Base-by-base conservation (phyloP, 305 asterid genomes). In the Fraxinus ornus region DNA sequence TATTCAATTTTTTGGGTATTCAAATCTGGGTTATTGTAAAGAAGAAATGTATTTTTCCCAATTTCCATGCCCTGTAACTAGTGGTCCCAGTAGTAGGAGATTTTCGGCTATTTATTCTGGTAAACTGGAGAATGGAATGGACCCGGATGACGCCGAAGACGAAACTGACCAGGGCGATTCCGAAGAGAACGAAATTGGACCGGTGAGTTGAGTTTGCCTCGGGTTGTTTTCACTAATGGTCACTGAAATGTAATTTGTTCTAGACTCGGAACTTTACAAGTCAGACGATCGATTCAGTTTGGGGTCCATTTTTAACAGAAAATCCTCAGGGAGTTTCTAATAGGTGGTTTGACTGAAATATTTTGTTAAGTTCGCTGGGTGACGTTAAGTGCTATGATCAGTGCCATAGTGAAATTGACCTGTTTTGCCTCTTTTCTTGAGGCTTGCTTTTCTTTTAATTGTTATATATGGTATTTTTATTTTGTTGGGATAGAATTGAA, bases 121-220 rank as follows among this genome's bases (percentile, higher is more conserved):
- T 83, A 90, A 85, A 79, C 84, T 85, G 83, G 91, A 85, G 70
- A 92, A 85, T n/a, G 88, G 85, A 6, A 84, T 78, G 79, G 91
- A 84, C 88, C 92, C 92, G 19, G 92, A 90, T 70, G 90, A 89
- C 60, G 64, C 89, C n/a, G 90, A 87, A n/a, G 92, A 90, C 72
- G 90, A 79, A 35, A 60, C 24, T 74, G 82, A 85, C 24, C 74
- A 79, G 76, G 87, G 84, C 21, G 88, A 81, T 72, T 77, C 88
- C 66, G 57, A 47, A 47, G 81, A 85, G 49, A 84, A 75, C 77
- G 86, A 91, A 81, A 79, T 24, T 84, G 87, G 82, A 78, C 86
- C 88, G 66, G 98, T 92, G 81, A 85, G 93, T 89, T 77, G 60
- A 79, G 80, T 86, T 80, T 84, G n/a, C 64, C 26, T 22, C 17